Conservation (phyloP, 2,329 filamentous ascomycete species). For the Cytospora chrysosperma region DNA sequence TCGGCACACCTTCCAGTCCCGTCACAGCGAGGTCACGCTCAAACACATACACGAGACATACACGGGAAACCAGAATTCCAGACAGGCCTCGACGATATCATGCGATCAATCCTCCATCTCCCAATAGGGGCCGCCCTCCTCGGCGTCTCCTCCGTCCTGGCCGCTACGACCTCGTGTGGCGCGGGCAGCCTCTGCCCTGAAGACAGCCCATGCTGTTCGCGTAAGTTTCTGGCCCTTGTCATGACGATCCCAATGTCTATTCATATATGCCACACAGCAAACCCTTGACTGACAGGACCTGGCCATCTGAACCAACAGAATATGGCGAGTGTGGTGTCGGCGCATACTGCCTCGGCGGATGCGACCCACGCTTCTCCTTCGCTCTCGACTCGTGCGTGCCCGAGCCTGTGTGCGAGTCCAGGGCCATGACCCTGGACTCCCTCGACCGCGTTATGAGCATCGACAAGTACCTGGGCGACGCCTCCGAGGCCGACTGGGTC, state of each 20-base stretch:
- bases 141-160: slow-evolving; percentile 39
- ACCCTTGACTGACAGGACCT: background rate
- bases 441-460: slow-evolving; percentile 70
- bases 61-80: too few species aligned
- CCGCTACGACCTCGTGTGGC: slow-evolving; percentile 43
- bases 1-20: too few species aligned
- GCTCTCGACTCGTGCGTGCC: slow-evolving; percentile 82
- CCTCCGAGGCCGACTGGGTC: slow-evolving; percentile 81
- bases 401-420: slow-evolving; percentile 75
- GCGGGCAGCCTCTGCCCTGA: slow-evolving; percentile 64
- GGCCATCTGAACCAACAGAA: slow-evolving; percentile 52
- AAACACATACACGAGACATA: too few species aligned
- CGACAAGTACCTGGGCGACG: slow-evolving; percentile 81
- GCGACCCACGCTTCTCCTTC: slow-evolving; percentile 83
- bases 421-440: slow-evolving; percentile 70
- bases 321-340: slow-evolving; percentile 92
- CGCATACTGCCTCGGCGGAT: slow-evolving; percentile 93
- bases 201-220: slow-evolving; percentile 74
- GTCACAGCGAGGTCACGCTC: too few species aligned
- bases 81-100: slow-evolving; percentile 28
- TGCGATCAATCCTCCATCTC: slow-evolving; percentile 29
- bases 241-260: background rate
- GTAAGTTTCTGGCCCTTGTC: slow-evolving; percentile 51
- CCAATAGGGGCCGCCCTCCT: slow-evolving; percentile 41
- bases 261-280: background rate